phyloP scores from a whole-genome alignment of 75 land plant genomes.

The Pinus tabuliformis region DNA sequence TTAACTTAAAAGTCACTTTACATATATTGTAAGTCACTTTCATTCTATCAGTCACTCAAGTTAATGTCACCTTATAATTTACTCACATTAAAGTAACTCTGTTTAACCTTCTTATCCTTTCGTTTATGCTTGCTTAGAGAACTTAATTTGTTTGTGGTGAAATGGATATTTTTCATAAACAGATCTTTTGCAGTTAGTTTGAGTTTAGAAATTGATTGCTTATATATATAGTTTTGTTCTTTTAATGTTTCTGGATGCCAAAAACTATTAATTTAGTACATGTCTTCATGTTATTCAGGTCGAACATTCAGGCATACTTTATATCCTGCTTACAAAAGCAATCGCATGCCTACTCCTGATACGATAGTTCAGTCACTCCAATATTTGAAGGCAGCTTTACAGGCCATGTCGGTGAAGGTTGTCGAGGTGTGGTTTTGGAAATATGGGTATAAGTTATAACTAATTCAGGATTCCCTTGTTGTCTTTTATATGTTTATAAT shows the following conservation, averaged over 20 bases:
- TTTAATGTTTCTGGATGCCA: not conserved
- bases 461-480: not conserved
- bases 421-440: slow-evolving; percentile 57
- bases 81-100: not conserved
- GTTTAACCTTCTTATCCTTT: not conserved
- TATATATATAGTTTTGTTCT: not conserved
- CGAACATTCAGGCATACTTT: slow-evolving; percentile 76
- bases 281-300: slow-evolving; percentile 32
- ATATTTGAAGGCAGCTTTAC: slow-evolving; percentile 79
- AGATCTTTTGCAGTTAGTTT: not conserved
- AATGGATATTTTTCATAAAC: not conserved
- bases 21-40: not conserved
- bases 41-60: not conserved
- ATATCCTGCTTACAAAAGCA: slow-evolving; percentile 70
- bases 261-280: not conserved
- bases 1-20: too few relatives aligned
- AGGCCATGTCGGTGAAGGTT: slow-evolving; percentile 79
- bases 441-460: not conserved
- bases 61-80: not conserved
- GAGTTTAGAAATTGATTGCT: not conserved
- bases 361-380: slow-evolving; percentile 78
- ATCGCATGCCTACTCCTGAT: slow-evolving; percentile 93
- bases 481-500: not conserved
- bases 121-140: not conserved
- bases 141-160: not conserved